These are phyloP conservation scores for Trichoderma citrinoviride DNA, from an alignment of 2,329 filamentous ascomycete genomes.

Conservation along the genomic window DNA sequence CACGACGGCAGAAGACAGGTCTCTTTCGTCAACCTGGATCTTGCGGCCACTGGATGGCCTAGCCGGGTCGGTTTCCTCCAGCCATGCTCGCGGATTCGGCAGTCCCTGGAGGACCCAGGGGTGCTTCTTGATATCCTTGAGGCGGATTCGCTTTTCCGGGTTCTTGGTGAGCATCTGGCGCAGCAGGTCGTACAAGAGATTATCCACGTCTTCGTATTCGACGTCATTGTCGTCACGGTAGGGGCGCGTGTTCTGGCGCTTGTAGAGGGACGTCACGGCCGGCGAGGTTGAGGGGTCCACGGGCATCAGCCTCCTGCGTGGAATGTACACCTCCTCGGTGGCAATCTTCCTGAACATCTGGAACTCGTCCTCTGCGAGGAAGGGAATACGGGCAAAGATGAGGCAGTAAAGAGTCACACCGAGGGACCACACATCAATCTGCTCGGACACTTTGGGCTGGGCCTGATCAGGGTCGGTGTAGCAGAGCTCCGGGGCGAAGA, in stretches of 20 bases:
- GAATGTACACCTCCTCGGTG: slow-evolving; percentile 88
- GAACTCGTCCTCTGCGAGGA: slow-evolving; percentile 87
- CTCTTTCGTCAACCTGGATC: slow-evolving; percentile 88
- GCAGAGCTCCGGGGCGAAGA: slow-evolving; percentile 95
- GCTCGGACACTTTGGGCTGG: slow-evolving; percentile 78
- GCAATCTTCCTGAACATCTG: slow-evolving; percentile 90
- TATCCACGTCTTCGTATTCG: slow-evolving; percentile 81
- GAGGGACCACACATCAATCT: slow-evolving; percentile 96
- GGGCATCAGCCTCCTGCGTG: slow-evolving; percentile 75
- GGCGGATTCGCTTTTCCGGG: slow-evolving; percentile 79
- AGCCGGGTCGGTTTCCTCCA: slow-evolving; percentile 90
- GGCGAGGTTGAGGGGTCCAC: slow-evolving; percentile 60
- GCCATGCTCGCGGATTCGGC: slow-evolving; percentile 71
- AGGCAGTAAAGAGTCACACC: slow-evolving; percentile 96
- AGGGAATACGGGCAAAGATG: slow-evolving; percentile 89
- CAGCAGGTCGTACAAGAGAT: slow-evolving; percentile 75
- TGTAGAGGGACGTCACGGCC: slow-evolving; percentile 53
- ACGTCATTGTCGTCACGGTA: slow-evolving; percentile 77
- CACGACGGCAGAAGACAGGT: slow-evolving; percentile 86
- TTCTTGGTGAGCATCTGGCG: slow-evolving; percentile 82
- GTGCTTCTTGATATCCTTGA: slow-evolving; percentile 91
- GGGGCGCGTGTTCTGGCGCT: slow-evolving; percentile 58
- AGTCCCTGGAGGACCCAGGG: slow-evolving; percentile 85
- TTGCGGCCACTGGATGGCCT: slow-evolving; percentile 73
- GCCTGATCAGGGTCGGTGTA: slow-evolving; percentile 73